Percentiles rank a stretch among this genome's conserved stretches.
Evolutionary conservation across 352 stramenopile species (phyloP).

Genomic region (Pythium aquatile): DNA sequence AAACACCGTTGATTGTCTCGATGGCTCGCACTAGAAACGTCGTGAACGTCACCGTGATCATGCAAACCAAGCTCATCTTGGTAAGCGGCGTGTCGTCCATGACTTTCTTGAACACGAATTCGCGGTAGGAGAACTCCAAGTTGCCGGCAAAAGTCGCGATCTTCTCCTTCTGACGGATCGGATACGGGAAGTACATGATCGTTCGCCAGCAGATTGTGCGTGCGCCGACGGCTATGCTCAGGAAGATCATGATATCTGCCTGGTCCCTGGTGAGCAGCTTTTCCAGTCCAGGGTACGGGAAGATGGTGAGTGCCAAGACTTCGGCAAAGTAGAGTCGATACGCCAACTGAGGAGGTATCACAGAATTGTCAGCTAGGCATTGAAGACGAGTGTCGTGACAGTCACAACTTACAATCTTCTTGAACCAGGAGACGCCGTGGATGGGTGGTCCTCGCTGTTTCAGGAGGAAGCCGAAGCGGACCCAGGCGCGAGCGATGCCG

Average conservation of each 20-base stretch:
- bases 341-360: background rate
- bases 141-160: slow-evolving; percentile 59
- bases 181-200: slow-evolving; percentile 63
- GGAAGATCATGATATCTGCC: slow-evolving; percentile 36
- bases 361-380: too few relatives aligned
- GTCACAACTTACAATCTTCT: slow-evolving; percentile 13
- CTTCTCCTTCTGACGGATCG: slow-evolving; percentile 67
- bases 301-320: slow-evolving; percentile 33
- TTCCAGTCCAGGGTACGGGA: slow-evolving; percentile 60
- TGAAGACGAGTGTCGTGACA: too few relatives aligned
- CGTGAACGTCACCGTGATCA: slow-evolving; percentile 28
- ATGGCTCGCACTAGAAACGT: slow-evolving; percentile 48
- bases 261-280: slow-evolving; percentile 22
- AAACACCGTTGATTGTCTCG: slow-evolving; percentile 49
- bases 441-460: slow-evolving; percentile 12
- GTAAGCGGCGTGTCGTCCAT: slow-evolving; percentile 50
- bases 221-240: slow-evolving; percentile 42
- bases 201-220: slow-evolving; percentile 53
- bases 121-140: slow-evolving; percentile 61
- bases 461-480: slow-evolving; percentile 29
- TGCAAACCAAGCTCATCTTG: slow-evolving; percentile 37
- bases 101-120: slow-evolving; percentile 77
- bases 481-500: slow-evolving; percentile 23
- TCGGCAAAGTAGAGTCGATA: slow-evolving; percentile 33
- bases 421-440: slow-evolving; percentile 14